A percentile compares a stretch with the other conserved stretches of the same genome.
Evolutionary conservation across 2,329 filamentous ascomycete genomes (phyloP).

Genomic region (Hymenoscyphus repandus): DNA sequence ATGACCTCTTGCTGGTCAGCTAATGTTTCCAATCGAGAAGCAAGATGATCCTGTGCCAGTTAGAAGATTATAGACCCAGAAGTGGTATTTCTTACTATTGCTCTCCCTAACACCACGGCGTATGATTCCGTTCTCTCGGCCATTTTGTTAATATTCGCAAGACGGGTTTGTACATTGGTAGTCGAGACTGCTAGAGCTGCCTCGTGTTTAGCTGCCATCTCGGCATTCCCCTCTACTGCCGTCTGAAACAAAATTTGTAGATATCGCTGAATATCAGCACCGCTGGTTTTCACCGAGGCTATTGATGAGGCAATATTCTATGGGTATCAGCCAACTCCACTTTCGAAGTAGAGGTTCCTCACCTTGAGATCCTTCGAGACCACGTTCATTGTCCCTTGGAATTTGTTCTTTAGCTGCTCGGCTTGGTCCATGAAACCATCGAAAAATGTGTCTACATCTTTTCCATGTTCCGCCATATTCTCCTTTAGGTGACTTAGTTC

Average conservation of each 20-base stretch:
- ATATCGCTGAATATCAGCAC: constrained; percentile 15
- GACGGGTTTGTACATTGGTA: constrained; percentile 13
- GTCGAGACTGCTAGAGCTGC: constrained; percentile 22
- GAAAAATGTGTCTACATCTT: constrained; percentile 21
- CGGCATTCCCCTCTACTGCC: constrained; percentile 21
- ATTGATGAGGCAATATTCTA: constrained; percentile 19
- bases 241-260: constrained; percentile 15
- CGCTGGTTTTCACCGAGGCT: constrained; percentile 9
- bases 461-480: constrained; percentile 18
- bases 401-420: constrained; percentile 18
- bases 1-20: constrained; percentile 21
- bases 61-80: constrained; percentile 2
- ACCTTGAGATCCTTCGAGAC: constrained; percentile 21
- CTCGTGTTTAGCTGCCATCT: constrained; percentile 27
- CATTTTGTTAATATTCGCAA: constrained; percentile 20
- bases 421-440: constrained; percentile 18
- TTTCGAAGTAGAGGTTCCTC: neutral
- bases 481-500: constrained; percentile 22
- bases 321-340: constrained; percentile 1
- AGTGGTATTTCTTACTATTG: constrained; percentile 15
- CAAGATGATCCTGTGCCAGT: constrained; percentile 13
- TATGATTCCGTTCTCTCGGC: constrained; percentile 20
- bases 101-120: constrained; percentile 13
- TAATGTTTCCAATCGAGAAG: constrained; percentile 18
- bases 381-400: constrained; percentile 21